Base-by-base conservation (phyloP, 2,329 filamentous ascomycete genomes). In the Aspergillus sp. region DNA sequence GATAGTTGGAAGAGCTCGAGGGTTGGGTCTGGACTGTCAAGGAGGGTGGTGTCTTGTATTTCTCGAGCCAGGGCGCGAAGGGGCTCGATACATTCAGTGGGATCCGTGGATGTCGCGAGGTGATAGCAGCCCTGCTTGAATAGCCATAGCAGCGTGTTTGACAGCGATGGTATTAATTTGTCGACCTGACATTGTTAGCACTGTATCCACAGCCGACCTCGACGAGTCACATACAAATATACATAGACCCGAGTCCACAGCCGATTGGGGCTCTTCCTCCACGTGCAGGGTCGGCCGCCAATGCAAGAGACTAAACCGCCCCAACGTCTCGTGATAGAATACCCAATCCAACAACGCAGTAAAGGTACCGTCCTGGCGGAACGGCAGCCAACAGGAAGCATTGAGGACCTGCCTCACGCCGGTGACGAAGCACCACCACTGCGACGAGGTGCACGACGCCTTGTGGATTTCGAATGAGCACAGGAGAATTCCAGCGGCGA, bases 391-490 rank as follows among this genome's bases (percentile, higher is more conserved):
- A 8, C 43, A 47, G 2, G 57, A 63, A 1, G 53, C 54, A 3
- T 50, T 45, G 2, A 63, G 48, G n/a, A 64, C 45, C 5, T 30
- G 38, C 19, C 54, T 59, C 9, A 54, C 56, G 2, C 62, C 62
- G 7, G 28, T 48, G 25, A 64, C 28, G 28, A 61, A 64, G 7
- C 41, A 57, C 11, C 31, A 43, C 62, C 62, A 64, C 43, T 64
- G 59, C 1, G 46, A 56, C 41, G 62, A 64, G 7, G 55, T 62
- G 28, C 56, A 64, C 1, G 62, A 57, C 17, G 56, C 55, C 25
- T 30, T 60, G 48, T 59, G 55, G 28, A 64, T 57, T 45, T 64
- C 63, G 15, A 64, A 64, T 3, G 63, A 62, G 49, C 60, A 62
- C 2, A 64, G 22, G 3, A 64, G 53, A 60, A 64, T 64, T 7